A percentile compares a stretch with the other conserved stretches of the same genome.
Evolutionary conservation across 192 early-diverging fungal genomes (phyloP).

Genomic region (Coemansia guatemalensis): DNA sequence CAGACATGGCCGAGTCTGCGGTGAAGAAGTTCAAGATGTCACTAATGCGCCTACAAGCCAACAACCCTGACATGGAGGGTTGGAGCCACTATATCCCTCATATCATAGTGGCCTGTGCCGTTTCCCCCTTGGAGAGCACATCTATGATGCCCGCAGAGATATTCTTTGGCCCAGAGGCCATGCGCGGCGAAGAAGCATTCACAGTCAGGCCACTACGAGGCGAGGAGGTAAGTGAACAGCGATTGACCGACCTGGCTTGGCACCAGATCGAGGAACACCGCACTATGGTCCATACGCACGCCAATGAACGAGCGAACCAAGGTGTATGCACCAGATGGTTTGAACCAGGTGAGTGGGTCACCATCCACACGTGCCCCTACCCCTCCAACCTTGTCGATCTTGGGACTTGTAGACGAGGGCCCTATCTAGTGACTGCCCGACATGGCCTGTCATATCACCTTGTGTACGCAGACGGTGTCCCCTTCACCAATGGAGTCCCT

Average conservation of each 20-base stretch:
- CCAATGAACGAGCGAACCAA: background rate
- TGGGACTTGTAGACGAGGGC: no score
- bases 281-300: background rate
- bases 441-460: no score
- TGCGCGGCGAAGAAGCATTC: background rate
- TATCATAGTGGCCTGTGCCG: constrained; percentile 12
- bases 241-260: background rate
- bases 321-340: background rate
- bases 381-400: background rate
- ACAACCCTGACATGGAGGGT: background rate
- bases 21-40: constrained; percentile 21
- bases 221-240: background rate
- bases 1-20: constrained; percentile 18
- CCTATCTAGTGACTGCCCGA: no score
- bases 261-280: background rate
- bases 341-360: no score
- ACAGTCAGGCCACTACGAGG: no score
- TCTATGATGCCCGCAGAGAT: background rate
- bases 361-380: constrained; percentile 3
- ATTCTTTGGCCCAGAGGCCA: background rate
- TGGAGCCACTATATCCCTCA: constrained; percentile 13
- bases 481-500: background rate
- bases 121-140: background rate
- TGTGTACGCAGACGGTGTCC: no score
- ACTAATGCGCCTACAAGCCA: background rate